These are phyloP conservation scores for Macrocybe gigantea DNA, from an alignment of 768 basidiomycete genomes.

Conservation along the genomic window DNA sequence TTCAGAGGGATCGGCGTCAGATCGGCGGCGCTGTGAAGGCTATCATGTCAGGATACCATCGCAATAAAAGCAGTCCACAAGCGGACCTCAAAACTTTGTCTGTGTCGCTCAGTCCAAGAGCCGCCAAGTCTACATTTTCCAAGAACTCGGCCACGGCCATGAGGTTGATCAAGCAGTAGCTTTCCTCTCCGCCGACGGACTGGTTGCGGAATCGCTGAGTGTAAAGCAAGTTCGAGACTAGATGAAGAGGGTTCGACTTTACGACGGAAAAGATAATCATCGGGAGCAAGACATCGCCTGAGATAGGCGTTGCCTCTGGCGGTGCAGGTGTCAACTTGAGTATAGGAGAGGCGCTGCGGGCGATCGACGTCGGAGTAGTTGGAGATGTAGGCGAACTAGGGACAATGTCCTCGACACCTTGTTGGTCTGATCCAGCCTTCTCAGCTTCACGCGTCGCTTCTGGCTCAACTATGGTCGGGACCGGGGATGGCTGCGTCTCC, in stretches of 20 bases:
- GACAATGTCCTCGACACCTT: background rate
- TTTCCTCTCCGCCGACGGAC: conserved; percentile 71
- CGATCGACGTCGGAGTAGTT: conserved; percentile 2
- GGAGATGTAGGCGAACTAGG: conserved; percentile 3
- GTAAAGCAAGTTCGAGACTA: conserved; percentile 67
- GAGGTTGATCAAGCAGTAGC: conserved; percentile 90
- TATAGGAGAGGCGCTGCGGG: conserved; percentile 12
- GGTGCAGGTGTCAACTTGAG: conserved; percentile 12
- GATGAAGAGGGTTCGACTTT: conserved; percentile 80
- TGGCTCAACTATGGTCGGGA: conserved; percentile 11
- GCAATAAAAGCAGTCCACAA: conserved; percentile 3
- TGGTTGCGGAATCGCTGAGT: conserved; percentile 57
- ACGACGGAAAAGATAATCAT: conserved; percentile 93
- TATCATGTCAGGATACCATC: background rate
- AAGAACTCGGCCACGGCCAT: conserved; percentile 95
- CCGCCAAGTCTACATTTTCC: conserved; percentile 86
- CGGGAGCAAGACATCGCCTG: conserved; percentile 88
- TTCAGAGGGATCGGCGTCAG: conserved; percentile 76
- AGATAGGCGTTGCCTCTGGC: conserved; percentile 47
- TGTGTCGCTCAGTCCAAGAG: conserved; percentile 53
- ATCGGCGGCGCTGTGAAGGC: conserved; percentile 58
- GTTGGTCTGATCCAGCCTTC: background rate
- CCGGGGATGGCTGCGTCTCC: conserved; percentile 1
- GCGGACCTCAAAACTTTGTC: conserved; percentile 52
- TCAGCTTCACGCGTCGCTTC: conserved; percentile 4